Evolutionary conservation across 768 basidiomycete genomes (phyloP).

Genomic region (Arthromyces matolae): DNA sequence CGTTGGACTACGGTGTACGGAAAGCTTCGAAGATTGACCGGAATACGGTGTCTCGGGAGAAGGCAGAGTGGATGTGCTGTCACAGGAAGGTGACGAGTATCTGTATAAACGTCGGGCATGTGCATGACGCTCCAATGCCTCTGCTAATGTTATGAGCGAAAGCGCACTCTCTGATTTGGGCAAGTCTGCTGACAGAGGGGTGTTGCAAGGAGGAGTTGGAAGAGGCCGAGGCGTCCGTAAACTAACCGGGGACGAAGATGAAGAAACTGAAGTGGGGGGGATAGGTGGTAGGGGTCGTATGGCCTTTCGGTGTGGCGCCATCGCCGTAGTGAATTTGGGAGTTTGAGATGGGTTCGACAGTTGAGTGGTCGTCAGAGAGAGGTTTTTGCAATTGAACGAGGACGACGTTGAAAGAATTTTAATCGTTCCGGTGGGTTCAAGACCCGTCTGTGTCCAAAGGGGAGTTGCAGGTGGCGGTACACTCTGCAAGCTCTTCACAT

Average conservation of each 20-base stretch:
- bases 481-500: neutral
- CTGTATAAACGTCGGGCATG: neutral
- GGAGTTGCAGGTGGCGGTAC: neutral
- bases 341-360: neutral
- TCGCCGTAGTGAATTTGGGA: neutral
- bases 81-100: neutral
- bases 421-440: neutral
- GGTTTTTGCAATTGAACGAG: neutral
- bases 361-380: neutral
- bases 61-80: neutral
- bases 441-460: neutral
- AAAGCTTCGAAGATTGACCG: neutral
- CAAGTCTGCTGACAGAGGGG: neutral
- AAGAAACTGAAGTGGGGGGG: slow-evolving; percentile 6
- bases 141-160: neutral
- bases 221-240: slow-evolving; percentile 14
- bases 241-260: slow-evolving; percentile 9
- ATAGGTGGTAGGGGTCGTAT: slow-evolving; percentile 18
- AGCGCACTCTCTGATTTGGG: neutral
- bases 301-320: neutral
- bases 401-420: neutral
- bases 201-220: slow-evolving; percentile 13
- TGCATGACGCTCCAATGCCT: neutral
- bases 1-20: neutral
- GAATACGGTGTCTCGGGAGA: neutral